A percentile compares a stretch with the other conserved stretches of the same genome.
Evolutionary conservation across 2,329 filamentous ascomycete species (phyloP).

Genomic region (Aureobasidium sp.): DNA sequence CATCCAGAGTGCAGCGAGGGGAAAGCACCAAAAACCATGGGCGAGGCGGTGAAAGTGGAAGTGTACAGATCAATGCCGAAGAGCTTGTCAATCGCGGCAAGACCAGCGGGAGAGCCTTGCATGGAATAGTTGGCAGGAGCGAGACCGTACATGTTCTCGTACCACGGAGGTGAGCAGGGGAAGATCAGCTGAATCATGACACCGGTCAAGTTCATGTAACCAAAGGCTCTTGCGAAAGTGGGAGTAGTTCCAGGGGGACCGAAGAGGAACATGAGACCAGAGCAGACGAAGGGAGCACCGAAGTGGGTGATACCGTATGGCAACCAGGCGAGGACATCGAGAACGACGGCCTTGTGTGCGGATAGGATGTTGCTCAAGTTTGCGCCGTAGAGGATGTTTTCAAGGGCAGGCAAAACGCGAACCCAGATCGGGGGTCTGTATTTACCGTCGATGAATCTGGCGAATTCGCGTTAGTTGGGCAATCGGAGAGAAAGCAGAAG

Average conservation of each 20-base stretch:
- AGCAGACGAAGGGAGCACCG: constrained; percentile 73
- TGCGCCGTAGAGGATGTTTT: constrained; percentile 93
- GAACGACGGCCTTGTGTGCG: constrained; percentile 72
- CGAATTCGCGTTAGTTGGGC: neutral
- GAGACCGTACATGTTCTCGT: constrained; percentile 86
- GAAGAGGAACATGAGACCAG: constrained; percentile 76
- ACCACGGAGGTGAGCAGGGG: constrained; percentile 94
- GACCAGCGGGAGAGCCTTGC: constrained; percentile 77
- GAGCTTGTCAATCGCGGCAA: constrained; percentile 82
- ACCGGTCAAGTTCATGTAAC: constrained; percentile 84
- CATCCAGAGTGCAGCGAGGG: constrained; percentile 87
- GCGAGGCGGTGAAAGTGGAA: constrained; percentile 81
- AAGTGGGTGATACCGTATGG: constrained; percentile 92
- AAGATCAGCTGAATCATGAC: constrained; percentile 85
- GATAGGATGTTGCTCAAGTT: constrained; percentile 95
- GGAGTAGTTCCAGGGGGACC: constrained; percentile 78
- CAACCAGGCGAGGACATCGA: constrained; percentile 87
- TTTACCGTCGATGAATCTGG: constrained; percentile 79
- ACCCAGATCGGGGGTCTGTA: constrained; percentile 94
- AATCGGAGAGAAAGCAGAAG: neutral
- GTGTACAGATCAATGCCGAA: constrained; percentile 90
- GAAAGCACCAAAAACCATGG: constrained; percentile 90
- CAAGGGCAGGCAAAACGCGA: constrained; percentile 83
- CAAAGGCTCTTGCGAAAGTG: constrained; percentile 78
- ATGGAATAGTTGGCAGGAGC: constrained; percentile 91